Evolutionary conservation across 768 basidiomycete species (phyloP), one percentile per base, ranked within the genome.

Genomic region (Amanita rubescens): DNA sequence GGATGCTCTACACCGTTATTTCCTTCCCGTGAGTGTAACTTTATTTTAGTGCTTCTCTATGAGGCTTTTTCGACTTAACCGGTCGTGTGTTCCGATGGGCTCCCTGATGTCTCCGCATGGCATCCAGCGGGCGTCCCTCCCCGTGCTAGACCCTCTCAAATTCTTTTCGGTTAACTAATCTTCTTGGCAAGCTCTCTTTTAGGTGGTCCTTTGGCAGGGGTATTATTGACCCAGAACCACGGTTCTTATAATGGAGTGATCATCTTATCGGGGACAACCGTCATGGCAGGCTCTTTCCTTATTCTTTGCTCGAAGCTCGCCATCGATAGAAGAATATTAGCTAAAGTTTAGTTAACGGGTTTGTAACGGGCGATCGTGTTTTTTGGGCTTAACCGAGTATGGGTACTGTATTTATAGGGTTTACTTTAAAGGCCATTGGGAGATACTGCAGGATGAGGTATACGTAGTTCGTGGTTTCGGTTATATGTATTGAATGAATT

Each of bases 121-220:
- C n/a, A 25, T 45, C 24, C 22, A 50, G 45, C 22, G 53, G 49
- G 33, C 22, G 38, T 33, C 27, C 20, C 46, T 55, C n/a, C 11
- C 45, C 42, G 22, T 20, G 9, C 27, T 44, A 48, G 15, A 27
- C 17, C 15, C 17, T 20, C 15, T 3, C 4, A 32, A 17, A 34
- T 19, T 6, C 3, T 38, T 11, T 44, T n/a, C 35, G 32, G 43
- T 52, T 56, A 7, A 60, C 24, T 37, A 27, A 48, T 48, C 30
- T 51, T 0, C 14, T 7, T 22, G 11, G 20, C 17, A 87, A n/a
- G 85, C 24, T 75, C 85, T 1, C 70, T 87, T 19, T 65, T 82
- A 25, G 84, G 86, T 9, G 81, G 79, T 1, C 86, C 86, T 2
- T 72, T 74, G 11, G 85, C 81, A 11, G 86, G 86, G 0, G 75